Percentiles rank a stretch among this genome's conserved stretches.
Evolutionary conservation across 176 grass and related monocot species (phyloP).

Genomic region (Miscanthus lutarioriparius): DNA sequence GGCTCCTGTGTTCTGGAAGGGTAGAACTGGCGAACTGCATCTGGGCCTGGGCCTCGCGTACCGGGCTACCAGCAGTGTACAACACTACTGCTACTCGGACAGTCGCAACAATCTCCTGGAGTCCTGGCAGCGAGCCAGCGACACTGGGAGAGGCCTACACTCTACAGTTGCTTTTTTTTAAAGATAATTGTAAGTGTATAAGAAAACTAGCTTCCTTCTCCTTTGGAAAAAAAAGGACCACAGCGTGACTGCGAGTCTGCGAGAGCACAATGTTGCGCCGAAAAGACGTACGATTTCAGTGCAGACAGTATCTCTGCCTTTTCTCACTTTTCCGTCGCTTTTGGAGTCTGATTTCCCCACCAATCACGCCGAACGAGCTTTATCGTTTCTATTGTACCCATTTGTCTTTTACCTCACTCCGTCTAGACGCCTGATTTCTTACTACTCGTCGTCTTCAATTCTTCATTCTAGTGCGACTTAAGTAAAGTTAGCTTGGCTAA

Average conservation of each 20-base stretch:
- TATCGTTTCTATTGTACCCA: neutral
- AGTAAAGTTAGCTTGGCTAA: neutral
- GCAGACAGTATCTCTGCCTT: slow-evolving; percentile 36
- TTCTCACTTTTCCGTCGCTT: slow-evolving; percentile 52
- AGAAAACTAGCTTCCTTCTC: neutral
- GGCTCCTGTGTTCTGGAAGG: slow-evolving; percentile 31
- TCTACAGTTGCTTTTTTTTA: neutral
- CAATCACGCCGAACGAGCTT: slow-evolving; percentile 45
- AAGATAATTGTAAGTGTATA: neutral
- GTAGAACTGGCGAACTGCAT: neutral
- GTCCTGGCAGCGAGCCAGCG: neutral
- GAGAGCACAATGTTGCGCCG: slow-evolving; percentile 9
- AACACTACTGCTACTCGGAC: neutral
- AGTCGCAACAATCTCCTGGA: slow-evolving; percentile 11
- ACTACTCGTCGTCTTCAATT: neutral
- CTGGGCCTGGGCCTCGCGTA: neutral
- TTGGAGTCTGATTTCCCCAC: slow-evolving; percentile 52
- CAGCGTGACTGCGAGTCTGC: neutral
- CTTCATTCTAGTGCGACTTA: neutral
- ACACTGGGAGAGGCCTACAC: neutral
- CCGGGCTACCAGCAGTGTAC: slow-evolving; percentile 7
- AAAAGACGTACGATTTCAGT: slow-evolving; percentile 35
- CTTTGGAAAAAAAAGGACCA: slow-evolving; percentile 34
- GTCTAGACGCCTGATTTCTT: slow-evolving; percentile 1
- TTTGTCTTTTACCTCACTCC: slow-evolving; percentile 10